Evolutionary conservation across 139 green algal species (phyloP), one percentile per base, ranked within the genome.

Genomic region (Yamagishiella unicocca): DNA sequence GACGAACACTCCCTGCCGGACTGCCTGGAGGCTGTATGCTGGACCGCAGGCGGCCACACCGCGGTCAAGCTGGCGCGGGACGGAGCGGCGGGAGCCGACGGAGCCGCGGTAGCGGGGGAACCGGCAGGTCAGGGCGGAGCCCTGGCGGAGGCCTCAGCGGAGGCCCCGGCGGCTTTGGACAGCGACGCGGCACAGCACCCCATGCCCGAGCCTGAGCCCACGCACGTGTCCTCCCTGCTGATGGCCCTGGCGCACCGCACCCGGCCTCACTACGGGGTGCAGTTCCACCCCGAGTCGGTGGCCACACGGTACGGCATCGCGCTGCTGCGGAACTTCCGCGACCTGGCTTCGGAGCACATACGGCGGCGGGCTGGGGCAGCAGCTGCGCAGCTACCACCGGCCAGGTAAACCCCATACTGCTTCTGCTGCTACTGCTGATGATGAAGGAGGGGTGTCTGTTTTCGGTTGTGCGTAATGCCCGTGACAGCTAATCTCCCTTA

Each of bases 271-370:
- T 98, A 93, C 70, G 97, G 97, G 0, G 96, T 99, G 87, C 97
- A 99, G 93, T 99, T 98, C 88, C 98, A 99, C 83, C 98, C 98
- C 1, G 98, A 99, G 90, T 97, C 93, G 61, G 85, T 99, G 4
- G 96, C 88, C 50, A 99, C 96, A 0, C 38, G 46, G 8, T 96
- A 94, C 84, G 98, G 98, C 7, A 55, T 92, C 38, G 80, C 79
- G 22, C 88, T 99, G 37, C 79, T 99, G 43, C 55, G 53, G 21
- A 99, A 99, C 92, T 99, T 99, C 87, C 61, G 78, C 6, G 84
- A 94, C 68, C 64, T 99, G 29, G 93, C 95, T 29, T 46, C 79
- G 31, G 58, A 83, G 68, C 53, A 85, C 53, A 38, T 55, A 29
- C 45, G 38, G 67, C 21, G 8, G 43, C 42, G 31, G 31, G 29